phyloP scores from a whole-genome alignment of 2,329 filamentous ascomycete species.

The Arthroderma uncinatum region DNA sequence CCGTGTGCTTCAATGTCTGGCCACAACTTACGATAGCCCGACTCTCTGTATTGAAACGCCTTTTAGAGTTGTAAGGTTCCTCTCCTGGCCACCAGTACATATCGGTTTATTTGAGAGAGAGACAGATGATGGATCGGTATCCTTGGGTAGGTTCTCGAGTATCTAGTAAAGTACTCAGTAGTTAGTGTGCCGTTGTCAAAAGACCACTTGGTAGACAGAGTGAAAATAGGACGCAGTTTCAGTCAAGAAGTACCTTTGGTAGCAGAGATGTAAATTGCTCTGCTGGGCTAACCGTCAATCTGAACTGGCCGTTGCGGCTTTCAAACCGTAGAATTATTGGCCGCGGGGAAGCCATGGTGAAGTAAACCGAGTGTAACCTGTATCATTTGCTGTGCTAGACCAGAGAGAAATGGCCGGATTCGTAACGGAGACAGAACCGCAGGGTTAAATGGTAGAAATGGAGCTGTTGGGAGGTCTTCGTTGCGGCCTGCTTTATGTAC shows the following conservation, averaged over 20 bases:
- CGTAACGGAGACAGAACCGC: neutral
- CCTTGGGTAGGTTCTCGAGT: slow-evolving; percentile 48
- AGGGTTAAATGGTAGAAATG: neutral
- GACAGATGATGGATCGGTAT: slow-evolving; percentile 45
- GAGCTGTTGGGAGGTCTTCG: neutral
- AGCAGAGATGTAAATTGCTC: slow-evolving; percentile 57
- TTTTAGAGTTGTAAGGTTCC: slow-evolving; percentile 41
- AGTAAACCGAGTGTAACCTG: neutral
- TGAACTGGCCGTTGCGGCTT: slow-evolving; percentile 85
- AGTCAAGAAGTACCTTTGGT: slow-evolving; percentile 27
- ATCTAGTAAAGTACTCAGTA: slow-evolving; percentile 30
- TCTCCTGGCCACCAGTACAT: slow-evolving; percentile 44
- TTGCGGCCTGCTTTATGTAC: neutral
- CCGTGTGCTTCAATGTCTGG: neutral
- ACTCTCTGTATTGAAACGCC: slow-evolving; percentile 48
- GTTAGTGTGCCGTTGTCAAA: neutral
- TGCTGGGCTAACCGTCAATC: slow-evolving; percentile 63
- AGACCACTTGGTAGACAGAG: neutral
- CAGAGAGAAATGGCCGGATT: neutral
- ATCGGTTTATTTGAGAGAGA: slow-evolving; percentile 50
- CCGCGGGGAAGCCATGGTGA: slow-evolving; percentile 28
- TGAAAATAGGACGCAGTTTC: neutral
- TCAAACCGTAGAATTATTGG: slow-evolving; percentile 76
- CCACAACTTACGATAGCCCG: slow-evolving; percentile 42
- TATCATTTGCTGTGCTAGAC: neutral